Conservation (phyloP, 129 eudicot genomes). For the Flaveria ramosissima region DNA sequence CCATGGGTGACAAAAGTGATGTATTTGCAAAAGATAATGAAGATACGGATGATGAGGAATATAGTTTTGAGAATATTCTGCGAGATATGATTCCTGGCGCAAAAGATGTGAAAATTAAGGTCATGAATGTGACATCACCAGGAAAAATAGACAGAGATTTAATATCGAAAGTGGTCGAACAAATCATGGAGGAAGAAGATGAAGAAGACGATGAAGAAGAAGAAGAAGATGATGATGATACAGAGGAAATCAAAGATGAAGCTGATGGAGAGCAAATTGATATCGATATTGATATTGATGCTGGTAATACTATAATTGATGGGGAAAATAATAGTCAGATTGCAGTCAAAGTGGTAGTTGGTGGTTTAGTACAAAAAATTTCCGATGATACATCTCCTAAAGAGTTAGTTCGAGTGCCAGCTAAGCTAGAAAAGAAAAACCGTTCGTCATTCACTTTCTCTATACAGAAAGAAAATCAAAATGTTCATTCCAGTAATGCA, state of each 20-base stretch:
- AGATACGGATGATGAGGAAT: conserved; percentile 56
- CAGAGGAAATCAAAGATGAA: conserved; percentile 56
- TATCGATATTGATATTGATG: conserved; percentile 51
- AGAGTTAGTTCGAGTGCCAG: conserved; percentile 82
- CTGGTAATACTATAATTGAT: conserved; percentile 43
- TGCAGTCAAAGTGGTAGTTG: conserved; percentile 60
- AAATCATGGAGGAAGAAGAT: conserved; percentile 74
- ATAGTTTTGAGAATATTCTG: conserved; percentile 55
- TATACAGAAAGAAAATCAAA: conserved; percentile 55
- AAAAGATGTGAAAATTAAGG: conserved; percentile 63
- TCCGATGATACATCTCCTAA: conserved; percentile 41
- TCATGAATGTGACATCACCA: conserved; percentile 70
- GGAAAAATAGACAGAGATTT: conserved; percentile 59
- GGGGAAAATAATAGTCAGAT: conserved; percentile 57
- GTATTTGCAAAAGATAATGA: conserved; percentile 46
- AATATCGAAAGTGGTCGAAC: conserved; percentile 66
- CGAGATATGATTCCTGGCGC: conserved; percentile 82
- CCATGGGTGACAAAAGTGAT: conserved; percentile 48
- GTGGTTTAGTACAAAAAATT: conserved; percentile 46
- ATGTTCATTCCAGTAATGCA: conserved; percentile 38
- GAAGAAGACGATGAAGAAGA: conserved; percentile 50
- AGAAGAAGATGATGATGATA: conserved; percentile 58
- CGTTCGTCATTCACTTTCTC: conserved; percentile 66
- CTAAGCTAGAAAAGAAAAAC: conserved; percentile 64
- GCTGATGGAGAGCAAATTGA: conserved; percentile 58